phyloP scores from a whole-genome alignment of 1,284 basidiomycete species.

The Leccinum griseonigrum region DNA sequence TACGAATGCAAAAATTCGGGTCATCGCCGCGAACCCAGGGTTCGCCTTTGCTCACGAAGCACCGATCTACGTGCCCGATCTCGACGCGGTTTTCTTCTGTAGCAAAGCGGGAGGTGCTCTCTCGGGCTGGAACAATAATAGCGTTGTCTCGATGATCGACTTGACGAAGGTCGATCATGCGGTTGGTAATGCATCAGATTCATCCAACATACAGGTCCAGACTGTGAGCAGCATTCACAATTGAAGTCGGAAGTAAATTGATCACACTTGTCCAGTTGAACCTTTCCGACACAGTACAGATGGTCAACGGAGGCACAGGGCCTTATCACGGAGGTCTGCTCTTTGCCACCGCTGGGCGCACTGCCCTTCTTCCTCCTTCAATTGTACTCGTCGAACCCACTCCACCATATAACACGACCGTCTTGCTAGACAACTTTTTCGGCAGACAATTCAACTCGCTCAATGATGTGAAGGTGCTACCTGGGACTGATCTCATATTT shows the following conservation, averaged over 20 bases:
- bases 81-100: background rate
- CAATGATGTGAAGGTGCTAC: conserved; percentile 77
- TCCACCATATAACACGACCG: conserved; percentile 59
- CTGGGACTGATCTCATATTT: conserved; percentile 56
- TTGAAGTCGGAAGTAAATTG: background rate
- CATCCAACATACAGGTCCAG: conserved; percentile 55
- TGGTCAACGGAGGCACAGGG: conserved; percentile 76
- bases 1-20: background rate
- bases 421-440: conserved; percentile 67
- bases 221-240: conserved; percentile 38
- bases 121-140: conserved; percentile 46
- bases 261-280: conserved; percentile 38
- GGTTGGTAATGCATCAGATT: conserved; percentile 31
- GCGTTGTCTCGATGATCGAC: conserved; percentile 44
- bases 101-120: conserved; percentile 42
- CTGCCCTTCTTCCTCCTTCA: conserved; percentile 56
- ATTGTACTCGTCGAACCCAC: conserved; percentile 64
- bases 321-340: conserved; percentile 62
- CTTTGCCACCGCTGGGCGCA: conserved; percentile 64
- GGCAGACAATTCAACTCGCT: conserved; percentile 81
- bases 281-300: conserved; percentile 50
- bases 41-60: background rate
- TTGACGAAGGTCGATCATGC: conserved; percentile 43
- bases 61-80: background rate
- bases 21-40: background rate